A percentile compares a stretch with the other conserved stretches of the same genome.
phyloP scores from a whole-genome alignment of 83 land plant species.

The Thuja plicata region DNA sequence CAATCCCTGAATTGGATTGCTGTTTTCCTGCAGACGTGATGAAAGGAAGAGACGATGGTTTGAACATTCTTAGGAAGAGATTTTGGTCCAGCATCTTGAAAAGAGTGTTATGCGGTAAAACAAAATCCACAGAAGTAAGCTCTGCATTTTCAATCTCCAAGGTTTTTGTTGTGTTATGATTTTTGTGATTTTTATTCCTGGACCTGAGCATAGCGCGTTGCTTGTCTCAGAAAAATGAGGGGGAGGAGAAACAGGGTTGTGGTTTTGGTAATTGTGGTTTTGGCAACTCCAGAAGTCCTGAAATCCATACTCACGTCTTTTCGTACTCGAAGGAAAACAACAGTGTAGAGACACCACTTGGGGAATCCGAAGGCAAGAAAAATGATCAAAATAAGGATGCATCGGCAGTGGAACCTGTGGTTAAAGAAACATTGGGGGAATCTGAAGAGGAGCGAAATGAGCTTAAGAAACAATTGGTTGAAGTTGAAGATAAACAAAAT shows the following conservation, averaged over 20 bases:
- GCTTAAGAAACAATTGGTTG: background rate
- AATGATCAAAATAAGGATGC: background rate
- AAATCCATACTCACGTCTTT: background rate
- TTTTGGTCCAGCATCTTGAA: background rate
- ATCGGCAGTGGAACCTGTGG: background rate
- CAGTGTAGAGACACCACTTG: background rate
- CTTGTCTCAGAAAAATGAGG: background rate
- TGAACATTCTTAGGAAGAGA: background rate
- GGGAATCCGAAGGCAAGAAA: background rate
- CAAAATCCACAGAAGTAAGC: background rate
- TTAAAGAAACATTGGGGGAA: background rate
- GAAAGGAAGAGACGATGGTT: background rate
- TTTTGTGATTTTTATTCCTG: background rate
- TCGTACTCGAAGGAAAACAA: background rate
- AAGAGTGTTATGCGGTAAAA: background rate
- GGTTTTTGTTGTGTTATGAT: background rate
- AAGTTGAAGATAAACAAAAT: conserved; percentile 26
- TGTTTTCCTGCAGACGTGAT: background rate
- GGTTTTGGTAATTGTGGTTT: background rate
- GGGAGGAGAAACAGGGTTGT: background rate
- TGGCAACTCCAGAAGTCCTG: background rate
- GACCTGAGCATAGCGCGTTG: background rate
- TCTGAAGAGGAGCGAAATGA: conserved; percentile 2
- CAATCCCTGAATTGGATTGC: background rate
- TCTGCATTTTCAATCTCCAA: background rate